Evolutionary conservation across 441 rosid species (phyloP).

Genomic region (Gossypium trilobum): DNA sequence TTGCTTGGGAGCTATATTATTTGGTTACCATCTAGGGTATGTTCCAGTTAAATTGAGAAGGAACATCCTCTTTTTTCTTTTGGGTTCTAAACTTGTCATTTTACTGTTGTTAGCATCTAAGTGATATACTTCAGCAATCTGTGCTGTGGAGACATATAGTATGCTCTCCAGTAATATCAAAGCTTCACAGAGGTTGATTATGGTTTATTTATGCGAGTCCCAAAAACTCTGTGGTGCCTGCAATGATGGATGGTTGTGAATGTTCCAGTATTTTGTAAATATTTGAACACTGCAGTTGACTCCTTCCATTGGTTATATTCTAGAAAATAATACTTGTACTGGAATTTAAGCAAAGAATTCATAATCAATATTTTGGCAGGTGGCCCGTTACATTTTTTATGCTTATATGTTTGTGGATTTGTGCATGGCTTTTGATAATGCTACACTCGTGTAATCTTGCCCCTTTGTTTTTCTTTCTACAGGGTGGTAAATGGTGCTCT

Average conservation of each 20-base stretch:
- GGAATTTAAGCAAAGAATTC: background rate
- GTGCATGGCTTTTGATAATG: background rate
- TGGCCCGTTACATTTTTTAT: background rate
- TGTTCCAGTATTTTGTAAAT: constrained; percentile 1
- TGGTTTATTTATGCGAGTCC: background rate
- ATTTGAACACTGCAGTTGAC: background rate
- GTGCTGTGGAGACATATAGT: background rate
- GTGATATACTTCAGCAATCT: background rate
- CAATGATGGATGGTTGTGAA: background rate
- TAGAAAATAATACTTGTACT: background rate
- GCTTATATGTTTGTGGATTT: background rate
- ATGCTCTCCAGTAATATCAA: background rate
- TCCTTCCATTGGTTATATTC: background rate
- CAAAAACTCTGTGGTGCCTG: background rate
- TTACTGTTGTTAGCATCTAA: background rate
- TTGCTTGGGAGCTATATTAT: constrained; percentile 84
- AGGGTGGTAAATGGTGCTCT: constrained; percentile 97
- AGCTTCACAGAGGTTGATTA: background rate
- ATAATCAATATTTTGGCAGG: background rate
- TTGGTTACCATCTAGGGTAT: constrained; percentile 97
- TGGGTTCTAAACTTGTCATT: background rate
- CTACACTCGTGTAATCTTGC: background rate
- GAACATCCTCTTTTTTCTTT: background rate
- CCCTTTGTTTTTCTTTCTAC: constrained; percentile 13
- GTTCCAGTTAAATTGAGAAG: constrained; percentile 11